phyloP scores from a whole-genome alignment of 306 rosid genomes.

The Spatholobus suberectus region DNA sequence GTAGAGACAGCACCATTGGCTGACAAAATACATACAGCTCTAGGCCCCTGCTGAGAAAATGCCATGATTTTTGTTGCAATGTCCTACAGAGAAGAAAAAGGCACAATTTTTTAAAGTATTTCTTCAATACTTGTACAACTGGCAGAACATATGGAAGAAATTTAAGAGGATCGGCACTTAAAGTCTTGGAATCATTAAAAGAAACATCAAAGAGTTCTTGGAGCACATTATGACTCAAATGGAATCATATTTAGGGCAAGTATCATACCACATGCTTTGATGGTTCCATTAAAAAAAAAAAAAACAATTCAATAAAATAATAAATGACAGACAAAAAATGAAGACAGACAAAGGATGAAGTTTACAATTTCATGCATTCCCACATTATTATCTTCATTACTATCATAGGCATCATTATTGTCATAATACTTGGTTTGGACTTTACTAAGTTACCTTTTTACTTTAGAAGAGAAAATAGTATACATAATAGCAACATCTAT shows the following conservation, averaged over 20 bases:
- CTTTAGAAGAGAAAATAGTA: neutral
- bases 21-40: conserved; percentile 84
- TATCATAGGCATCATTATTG: neutral
- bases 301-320: conserved; percentile 27
- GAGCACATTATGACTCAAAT: neutral
- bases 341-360: neutral
- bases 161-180: neutral
- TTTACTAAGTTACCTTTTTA: neutral
- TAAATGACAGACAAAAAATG: neutral
- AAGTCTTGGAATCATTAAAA: neutral
- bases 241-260: neutral
- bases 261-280: neutral
- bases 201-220: neutral
- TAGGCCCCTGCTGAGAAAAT: conserved; percentile 91
- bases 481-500: neutral
- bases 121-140: conserved; percentile 23
- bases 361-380: conserved; percentile 5
- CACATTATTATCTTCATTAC: conserved; percentile 2
- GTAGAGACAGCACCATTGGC: conserved; percentile 94
- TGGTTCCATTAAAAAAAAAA: neutral
- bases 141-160: conserved; percentile 2
- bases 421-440: neutral
- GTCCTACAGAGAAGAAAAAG: conserved; percentile 60
- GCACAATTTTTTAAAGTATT: neutral
- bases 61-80: conserved; percentile 84